Percentiles rank a stretch among this genome's conserved stretches.
Evolutionary conservation across 768 basidiomycete species (phyloP).

Genomic region (Calocera cornea): DNA sequence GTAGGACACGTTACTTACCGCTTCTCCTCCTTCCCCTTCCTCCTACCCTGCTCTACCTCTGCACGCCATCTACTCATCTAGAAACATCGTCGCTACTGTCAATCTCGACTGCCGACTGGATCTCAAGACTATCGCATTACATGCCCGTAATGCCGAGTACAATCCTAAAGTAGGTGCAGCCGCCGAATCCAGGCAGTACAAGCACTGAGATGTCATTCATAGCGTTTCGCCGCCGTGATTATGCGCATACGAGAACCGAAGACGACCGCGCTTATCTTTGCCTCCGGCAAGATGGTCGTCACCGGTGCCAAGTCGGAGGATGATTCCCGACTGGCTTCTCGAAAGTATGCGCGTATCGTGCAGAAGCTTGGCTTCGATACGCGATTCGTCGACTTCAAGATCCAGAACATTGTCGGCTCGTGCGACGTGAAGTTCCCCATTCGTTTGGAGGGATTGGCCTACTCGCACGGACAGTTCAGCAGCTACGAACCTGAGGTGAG

Average conservation of each 20-base stretch:
- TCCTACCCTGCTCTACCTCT: background rate
- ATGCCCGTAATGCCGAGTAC: conserved; percentile 97
- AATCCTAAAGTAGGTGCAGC: conserved; percentile 91
- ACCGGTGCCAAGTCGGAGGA: conserved; percentile 99
- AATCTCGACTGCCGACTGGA: conserved; percentile 94
- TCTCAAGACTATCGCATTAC: conserved; percentile 94
- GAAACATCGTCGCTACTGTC: conserved; percentile 96
- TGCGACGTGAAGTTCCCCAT: conserved; percentile 99
- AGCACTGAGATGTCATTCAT: too few species aligned
- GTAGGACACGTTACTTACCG: background rate
- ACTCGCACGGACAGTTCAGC: conserved; percentile 95
- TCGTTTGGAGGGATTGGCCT: conserved; percentile 90
- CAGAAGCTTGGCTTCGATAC: conserved; percentile 99
- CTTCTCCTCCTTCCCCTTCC: background rate
- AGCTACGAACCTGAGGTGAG: conserved; percentile 93
- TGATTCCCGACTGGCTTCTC: conserved; percentile 88
- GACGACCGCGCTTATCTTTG: conserved; percentile 98
- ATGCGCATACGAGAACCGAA: conserved; percentile 99
- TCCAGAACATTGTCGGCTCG: conserved; percentile 96
- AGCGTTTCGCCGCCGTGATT: conserved; percentile 99
- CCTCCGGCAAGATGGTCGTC: conserved; percentile 99
- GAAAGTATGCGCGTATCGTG: conserved; percentile 98
- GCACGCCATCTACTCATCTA: conserved; percentile 11
- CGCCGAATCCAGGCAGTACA: too few species aligned
- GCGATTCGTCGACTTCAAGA: conserved; percentile 99